Evolutionary conservation across 2,329 filamentous ascomycete genomes (phyloP).

Genomic region (Teratosphaeria zuluensis): DNA sequence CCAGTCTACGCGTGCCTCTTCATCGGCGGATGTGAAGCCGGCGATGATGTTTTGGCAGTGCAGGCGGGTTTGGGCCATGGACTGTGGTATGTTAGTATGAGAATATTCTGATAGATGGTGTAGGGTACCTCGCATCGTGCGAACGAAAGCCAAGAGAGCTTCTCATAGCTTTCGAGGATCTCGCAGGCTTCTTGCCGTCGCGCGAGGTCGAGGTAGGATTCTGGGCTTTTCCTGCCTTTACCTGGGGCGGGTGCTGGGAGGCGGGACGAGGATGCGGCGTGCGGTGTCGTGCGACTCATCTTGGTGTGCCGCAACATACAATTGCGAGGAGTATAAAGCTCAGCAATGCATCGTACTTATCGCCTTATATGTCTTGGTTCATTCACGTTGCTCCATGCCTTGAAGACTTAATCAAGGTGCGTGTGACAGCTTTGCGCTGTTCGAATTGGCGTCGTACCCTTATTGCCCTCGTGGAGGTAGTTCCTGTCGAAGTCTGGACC

Average conservation of each 20-base stretch:
- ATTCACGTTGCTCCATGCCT: no score
- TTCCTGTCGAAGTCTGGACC: no score
- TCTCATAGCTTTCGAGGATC: slow-evolving; percentile 24
- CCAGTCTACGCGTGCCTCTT: slow-evolving; percentile 13
- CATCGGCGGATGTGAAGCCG: slow-evolving; percentile 16
- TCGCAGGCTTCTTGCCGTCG: slow-evolving; percentile 16
- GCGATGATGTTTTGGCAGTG: slow-evolving; percentile 23
- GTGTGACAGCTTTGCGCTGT: no score
- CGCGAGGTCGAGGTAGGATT: slow-evolving; percentile 17
- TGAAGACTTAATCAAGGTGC: no score
- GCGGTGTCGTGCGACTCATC: no score
- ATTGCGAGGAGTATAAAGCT: no score
- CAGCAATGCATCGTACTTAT: no score
- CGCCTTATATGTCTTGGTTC: no score
- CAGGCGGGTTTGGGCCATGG: slow-evolving; percentile 23
- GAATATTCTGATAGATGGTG: neutral
- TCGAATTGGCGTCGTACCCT: no score
- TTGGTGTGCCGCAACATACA: no score
- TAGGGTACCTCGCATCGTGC: slow-evolving; percentile 21
- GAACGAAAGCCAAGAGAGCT: slow-evolving; percentile 20
- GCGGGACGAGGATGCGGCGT: neutral
- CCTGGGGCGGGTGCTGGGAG: neutral
- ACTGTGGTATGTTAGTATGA: slow-evolving; percentile 9
- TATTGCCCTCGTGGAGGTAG: no score
- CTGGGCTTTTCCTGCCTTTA: slow-evolving; percentile 9